These are phyloP conservation scores for Ilyonectria sp. DNA, from an alignment of 2,329 filamentous ascomycete species.

Conservation along the genomic window DNA sequence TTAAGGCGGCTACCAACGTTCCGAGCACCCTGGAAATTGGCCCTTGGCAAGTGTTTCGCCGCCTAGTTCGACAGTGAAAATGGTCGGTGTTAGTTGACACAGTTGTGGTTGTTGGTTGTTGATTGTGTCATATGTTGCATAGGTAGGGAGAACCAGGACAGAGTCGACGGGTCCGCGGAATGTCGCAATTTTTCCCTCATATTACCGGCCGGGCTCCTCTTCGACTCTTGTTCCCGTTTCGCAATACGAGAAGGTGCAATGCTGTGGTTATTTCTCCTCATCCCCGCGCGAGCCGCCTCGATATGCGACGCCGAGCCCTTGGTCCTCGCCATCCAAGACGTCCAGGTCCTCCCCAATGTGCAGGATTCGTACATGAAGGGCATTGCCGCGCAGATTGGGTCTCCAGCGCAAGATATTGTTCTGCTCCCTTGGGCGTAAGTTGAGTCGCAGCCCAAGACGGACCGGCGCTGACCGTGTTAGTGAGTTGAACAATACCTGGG, in stretches of 20 bases:
- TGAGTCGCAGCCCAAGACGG: no score
- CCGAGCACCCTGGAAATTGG: background rate
- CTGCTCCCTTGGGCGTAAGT: constrained; percentile 53
- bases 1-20: background rate
- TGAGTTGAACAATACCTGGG: constrained; percentile 55
- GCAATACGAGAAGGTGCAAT: constrained; percentile 19
- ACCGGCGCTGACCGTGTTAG: constrained; percentile 35
- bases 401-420: constrained; percentile 47
- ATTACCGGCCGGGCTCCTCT: background rate
- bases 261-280: constrained; percentile 1
- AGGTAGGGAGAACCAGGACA: background rate
- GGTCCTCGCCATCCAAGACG: constrained; percentile 36
- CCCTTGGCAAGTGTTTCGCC: constrained; percentile 1
- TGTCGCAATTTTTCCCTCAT: background rate
- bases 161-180: background rate
- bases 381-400: constrained; percentile 45
- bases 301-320: constrained; percentile 36
- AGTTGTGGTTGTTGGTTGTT: background rate
- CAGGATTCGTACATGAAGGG: constrained; percentile 49
- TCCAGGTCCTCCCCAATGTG: constrained; percentile 43
- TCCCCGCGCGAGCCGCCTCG: constrained; percentile 8
- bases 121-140: background rate
- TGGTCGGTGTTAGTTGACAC: background rate
- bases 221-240: constrained; percentile 7
- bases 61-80: constrained; percentile 5